A percentile compares a stretch with the other conserved stretches of the same genome.
These are phyloP conservation scores for Hemileia vastatrix DNA, from an alignment of 1,284 basidiomycete species.

Conservation along the genomic window DNA sequence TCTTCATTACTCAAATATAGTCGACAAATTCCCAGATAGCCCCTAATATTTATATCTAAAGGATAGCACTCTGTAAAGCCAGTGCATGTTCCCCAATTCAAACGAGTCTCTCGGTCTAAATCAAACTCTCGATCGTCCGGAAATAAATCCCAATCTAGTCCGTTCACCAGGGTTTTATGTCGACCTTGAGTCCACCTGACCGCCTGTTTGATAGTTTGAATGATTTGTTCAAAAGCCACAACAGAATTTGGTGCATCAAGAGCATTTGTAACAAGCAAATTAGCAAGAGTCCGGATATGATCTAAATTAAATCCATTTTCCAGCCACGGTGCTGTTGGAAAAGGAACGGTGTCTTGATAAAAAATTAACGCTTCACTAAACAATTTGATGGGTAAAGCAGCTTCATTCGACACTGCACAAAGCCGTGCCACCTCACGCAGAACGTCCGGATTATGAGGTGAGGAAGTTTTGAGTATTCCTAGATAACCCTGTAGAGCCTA, in stretches of 20 bases:
- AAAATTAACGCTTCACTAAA: constrained; percentile 57
- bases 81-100: constrained; percentile 37
- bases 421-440: constrained; percentile 69
- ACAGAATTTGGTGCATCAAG: constrained; percentile 1
- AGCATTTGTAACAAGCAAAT: neutral
- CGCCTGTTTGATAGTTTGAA: constrained; percentile 63
- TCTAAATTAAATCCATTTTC: constrained; percentile 11
- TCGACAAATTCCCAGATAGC: constrained; percentile 74
- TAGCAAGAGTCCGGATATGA: constrained; percentile 9
- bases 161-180: constrained; percentile 50
- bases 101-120: constrained; percentile 45
- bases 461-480: constrained; percentile 10
- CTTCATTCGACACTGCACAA: constrained; percentile 61
- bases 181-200: constrained; percentile 83
- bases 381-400: constrained; percentile 55
- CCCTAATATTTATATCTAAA: constrained; percentile 69
- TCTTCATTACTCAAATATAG: constrained; percentile 68
- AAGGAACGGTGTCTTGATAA: constrained; percentile 28
- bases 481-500: constrained; percentile 16
- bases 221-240: neutral
- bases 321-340: constrained; percentile 8
- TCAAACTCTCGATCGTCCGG: constrained; percentile 85
- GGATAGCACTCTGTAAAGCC: constrained; percentile 49
- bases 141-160: constrained; percentile 60
- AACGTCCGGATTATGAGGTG: constrained; percentile 64